These are phyloP conservation scores for Beauveria rudraprayagi DNA, from an alignment of 2,329 filamentous ascomycete species.

Conservation along the genomic window DNA sequence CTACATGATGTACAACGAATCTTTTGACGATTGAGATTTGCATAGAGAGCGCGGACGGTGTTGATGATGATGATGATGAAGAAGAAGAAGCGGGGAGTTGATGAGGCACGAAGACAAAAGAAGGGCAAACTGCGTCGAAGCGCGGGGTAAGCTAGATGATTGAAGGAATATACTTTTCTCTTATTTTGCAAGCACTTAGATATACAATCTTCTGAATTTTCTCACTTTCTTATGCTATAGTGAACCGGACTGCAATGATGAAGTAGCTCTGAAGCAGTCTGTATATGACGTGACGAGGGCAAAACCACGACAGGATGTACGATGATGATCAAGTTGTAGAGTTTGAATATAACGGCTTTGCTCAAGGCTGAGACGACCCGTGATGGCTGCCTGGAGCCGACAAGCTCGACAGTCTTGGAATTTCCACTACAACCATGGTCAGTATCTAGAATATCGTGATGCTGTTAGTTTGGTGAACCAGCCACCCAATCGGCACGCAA, in stretches of 20 bases:
- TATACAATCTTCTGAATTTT: neutral
- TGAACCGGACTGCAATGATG: neutral
- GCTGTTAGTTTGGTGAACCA: no score
- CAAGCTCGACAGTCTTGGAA: no score
- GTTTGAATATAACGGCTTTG: no score
- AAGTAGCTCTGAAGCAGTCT: neutral
- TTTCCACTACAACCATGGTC: no score
- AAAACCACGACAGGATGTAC: no score
- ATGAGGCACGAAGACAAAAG: neutral
- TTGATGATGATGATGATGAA: neutral
- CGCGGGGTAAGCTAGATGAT: neutral
- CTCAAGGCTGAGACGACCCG: no score
- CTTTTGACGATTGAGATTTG: neutral
- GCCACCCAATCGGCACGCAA: no score
- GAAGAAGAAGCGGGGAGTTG: neutral
- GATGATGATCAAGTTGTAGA: no score
- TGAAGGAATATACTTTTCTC: neutral
- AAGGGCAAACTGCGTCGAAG: neutral
- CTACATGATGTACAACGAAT: neutral
- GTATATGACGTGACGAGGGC: neutral
- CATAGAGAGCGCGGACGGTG: neutral
- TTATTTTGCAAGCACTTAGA: neutral
- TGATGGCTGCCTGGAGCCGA: no score
- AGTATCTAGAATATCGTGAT: no score
- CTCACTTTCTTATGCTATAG: neutral